phyloP scores from a whole-genome alignment of 192 early-diverging fungal genomes.

The Coemansia sp. region DNA sequence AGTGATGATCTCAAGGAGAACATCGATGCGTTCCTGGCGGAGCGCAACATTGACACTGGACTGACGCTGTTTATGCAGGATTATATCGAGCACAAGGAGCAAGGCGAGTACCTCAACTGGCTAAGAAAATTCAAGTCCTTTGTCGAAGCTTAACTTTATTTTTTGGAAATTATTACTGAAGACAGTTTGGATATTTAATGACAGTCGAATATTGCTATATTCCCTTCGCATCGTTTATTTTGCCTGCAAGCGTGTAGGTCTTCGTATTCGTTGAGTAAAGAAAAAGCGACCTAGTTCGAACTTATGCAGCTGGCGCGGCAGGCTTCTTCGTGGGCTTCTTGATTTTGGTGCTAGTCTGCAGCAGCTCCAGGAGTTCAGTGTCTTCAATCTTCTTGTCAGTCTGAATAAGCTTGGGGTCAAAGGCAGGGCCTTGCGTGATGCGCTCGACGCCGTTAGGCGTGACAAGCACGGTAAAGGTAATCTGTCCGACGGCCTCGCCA shows the following conservation, averaged over 20 bases:
- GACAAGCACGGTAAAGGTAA: slow-evolving; percentile 89
- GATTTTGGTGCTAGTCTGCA: slow-evolving; percentile 60
- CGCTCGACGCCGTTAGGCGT: slow-evolving; percentile 83
- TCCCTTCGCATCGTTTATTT: no score
- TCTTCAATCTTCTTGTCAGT: slow-evolving; percentile 84
- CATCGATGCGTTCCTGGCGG: slow-evolving; percentile 78
- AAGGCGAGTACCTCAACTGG: slow-evolving; percentile 90
- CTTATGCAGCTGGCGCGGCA: slow-evolving; percentile 4
- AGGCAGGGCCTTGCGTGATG: slow-evolving; percentile 72
- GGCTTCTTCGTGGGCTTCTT: slow-evolving; percentile 49
- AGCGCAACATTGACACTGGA: slow-evolving; percentile 83
- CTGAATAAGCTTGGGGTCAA: slow-evolving; percentile 74
- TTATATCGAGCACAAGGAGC: slow-evolving; percentile 95
- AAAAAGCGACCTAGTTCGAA: no score
- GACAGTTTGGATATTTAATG: background rate
- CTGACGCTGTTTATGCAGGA: slow-evolving; percentile 82
- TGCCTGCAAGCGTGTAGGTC: no score
- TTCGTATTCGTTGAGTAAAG: no score
- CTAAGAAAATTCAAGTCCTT: slow-evolving; percentile 77
- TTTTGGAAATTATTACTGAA: background rate
- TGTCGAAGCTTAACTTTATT: slow-evolving; percentile 56
- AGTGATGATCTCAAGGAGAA: slow-evolving; percentile 76
- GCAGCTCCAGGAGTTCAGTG: slow-evolving; percentile 72
- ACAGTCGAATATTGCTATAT: no score
- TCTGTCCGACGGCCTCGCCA: slow-evolving; percentile 80